These are phyloP conservation scores for Cryphonectria radicalis DNA, from an alignment of 2,329 filamentous ascomycete genomes.

Conservation along the genomic window DNA sequence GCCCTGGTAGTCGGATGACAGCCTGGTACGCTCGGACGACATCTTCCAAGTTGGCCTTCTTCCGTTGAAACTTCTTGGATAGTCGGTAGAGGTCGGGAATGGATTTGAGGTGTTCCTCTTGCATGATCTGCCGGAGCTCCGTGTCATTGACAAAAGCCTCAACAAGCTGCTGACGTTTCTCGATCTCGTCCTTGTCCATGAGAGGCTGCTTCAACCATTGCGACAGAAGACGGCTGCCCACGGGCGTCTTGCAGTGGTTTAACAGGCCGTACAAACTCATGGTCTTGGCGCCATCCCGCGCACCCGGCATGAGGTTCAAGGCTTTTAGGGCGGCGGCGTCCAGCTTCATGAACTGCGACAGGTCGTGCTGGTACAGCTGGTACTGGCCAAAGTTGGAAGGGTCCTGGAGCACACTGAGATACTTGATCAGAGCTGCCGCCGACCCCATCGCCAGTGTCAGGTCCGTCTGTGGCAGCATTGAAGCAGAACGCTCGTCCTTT, in stretches of 20 bases:
- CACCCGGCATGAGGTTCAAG: slow-evolving; percentile 95
- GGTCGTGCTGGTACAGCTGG: slow-evolving; percentile 93
- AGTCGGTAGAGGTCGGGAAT: slow-evolving; percentile 94
- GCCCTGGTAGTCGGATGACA: slow-evolving; percentile 85
- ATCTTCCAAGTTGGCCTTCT: slow-evolving; percentile 89
- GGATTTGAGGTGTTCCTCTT: slow-evolving; percentile 90
- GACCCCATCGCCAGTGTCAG: slow-evolving; percentile 96
- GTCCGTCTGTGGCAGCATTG: slow-evolving; percentile 84
- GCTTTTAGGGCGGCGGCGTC: slow-evolving; percentile 93
- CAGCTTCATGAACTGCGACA: slow-evolving; percentile 97
- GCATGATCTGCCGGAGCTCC: slow-evolving; percentile 91
- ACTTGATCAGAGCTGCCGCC: slow-evolving; percentile 91
- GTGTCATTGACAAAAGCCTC: slow-evolving; percentile 95
- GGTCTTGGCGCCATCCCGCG: slow-evolving; percentile 90
- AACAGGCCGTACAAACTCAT: slow-evolving; percentile 96
- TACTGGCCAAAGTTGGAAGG: slow-evolving; percentile 96
- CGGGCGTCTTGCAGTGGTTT: slow-evolving; percentile 96
- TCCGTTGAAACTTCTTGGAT: slow-evolving; percentile 92
- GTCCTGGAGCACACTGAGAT: slow-evolving; percentile 88
- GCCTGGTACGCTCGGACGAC: slow-evolving; percentile 96
- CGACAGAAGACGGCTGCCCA: slow-evolving; percentile 84
- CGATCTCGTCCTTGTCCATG: slow-evolving; percentile 88
- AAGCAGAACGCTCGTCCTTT: slow-evolving; percentile 80
- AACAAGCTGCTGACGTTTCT: slow-evolving; percentile 89
- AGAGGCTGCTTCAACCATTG: slow-evolving; percentile 98